Evolutionary conservation across 768 basidiomycete species (phyloP), one percentile per base, ranked within the genome.

Genomic region (Sistotremastrum suecicum): DNA sequence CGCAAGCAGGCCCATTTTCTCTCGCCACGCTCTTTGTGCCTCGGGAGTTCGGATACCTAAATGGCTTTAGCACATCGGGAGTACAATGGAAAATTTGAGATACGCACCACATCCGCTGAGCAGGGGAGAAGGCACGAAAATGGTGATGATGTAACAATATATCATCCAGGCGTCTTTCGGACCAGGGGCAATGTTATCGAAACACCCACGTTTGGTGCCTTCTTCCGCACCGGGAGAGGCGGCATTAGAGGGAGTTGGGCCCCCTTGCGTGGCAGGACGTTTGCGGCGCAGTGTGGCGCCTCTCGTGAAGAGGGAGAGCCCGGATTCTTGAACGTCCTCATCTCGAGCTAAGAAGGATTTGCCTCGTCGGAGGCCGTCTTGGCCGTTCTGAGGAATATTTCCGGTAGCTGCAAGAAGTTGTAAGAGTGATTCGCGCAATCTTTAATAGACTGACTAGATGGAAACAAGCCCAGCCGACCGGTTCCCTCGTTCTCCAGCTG

Each of bases 141-240:
- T 75, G 5, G 95, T 99, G 43, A 95, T 50, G 51, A 91, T 55
- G 61, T 79, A 80, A 63, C 86, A 95, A 63, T 91, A 99, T 49
- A 84, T 77, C 80, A 95, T 94, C 91, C 91, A 98, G 29, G 80
- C 76, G 42, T 90, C 83, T 53, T 90, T 81, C 9, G 94, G 94
- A 8, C 92, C 90, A 37, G 90, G 89, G 0, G 72, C 76, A 48
- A 80, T 78, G 48, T 80, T 78, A 42, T 76, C 78, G 56, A 86
- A 74, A 48, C 80, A 84, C 11, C 69, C 68, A 46, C 60, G 51
- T 37, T 68, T 60, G 51, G 66, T 53, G 53, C 65, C 64, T 58
- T 68, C 58, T 50, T 62, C 50, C 42, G 66, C 61, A 11, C 63
- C 48, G 41, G 62, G 52, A 39, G 63, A 56, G 11, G 67, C 54